Evolutionary conservation across 2,329 filamentous ascomycete genomes (phyloP), one percentile per base, ranked within the genome.

Genomic region (Teratosphaeria zuluensis): DNA sequence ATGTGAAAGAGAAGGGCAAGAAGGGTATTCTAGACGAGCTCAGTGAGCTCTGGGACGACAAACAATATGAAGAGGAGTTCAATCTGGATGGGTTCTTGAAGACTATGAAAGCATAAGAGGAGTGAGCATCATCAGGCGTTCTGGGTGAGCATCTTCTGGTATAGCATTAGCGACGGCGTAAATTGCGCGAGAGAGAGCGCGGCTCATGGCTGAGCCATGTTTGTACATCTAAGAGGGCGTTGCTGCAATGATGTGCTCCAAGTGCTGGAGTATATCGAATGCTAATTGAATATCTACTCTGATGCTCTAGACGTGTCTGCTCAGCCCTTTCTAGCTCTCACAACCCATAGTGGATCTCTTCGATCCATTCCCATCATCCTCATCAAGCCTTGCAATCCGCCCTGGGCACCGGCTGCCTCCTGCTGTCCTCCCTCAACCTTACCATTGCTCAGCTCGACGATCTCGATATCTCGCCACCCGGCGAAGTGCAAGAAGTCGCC

Each of bases 41-140:
- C 59, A 92, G 90, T 59, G 94, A 99, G 74, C 77, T 99, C 32
- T 99, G 94, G 92, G 94, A 99, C 72, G 92, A 96, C 72, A 87
- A 86, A 72, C 92, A 96, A 78, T 99, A 99, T 74, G 91, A 96
- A 75, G 94, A 99, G 77, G 95, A 95, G 74, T 97, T 96, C 73
- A 90, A 97, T 72, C 77, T 99, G 65, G 91, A 96, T 68, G 92
- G 90, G 3, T 99, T 97, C 77, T 81, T 99, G 77, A 92, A 91
- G 73, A 95, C 84, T 66, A 96, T 99, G 90, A 89, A 90, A 70
- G 76, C 70, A 35, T 78, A 48, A n/a, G n/a, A 48, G 42, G 42
- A 48, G 16, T 19, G n/a, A 48, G 42, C 42, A 48, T 48, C 19
- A 48, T n/a, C 16, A 24, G 42, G 42, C n/a, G 42, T 48, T 48